These are phyloP conservation scores for Cupressus sempervirens DNA, from an alignment of 75 land plant genomes.

Conservation along the genomic window DNA sequence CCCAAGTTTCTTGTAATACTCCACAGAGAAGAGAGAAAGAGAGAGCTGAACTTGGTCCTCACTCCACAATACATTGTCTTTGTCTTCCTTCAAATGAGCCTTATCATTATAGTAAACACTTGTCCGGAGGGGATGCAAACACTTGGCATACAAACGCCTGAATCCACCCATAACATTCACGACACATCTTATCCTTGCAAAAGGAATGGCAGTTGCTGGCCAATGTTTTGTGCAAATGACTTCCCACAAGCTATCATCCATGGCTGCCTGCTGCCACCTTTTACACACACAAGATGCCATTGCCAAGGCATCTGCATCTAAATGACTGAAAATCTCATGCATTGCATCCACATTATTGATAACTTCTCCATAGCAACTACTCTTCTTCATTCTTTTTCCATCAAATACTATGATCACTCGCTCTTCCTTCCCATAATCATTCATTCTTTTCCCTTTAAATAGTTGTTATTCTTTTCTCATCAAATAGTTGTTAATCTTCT, in stretches of 20 bases:
- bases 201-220: background rate
- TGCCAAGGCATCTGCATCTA: background rate
- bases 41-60: slow-evolving; percentile 36
- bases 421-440: background rate
- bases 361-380: background rate
- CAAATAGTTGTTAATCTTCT: background rate
- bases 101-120: background rate
- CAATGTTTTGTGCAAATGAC: slow-evolving; percentile 1
- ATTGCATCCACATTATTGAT: background rate
- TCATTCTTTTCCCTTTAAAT: background rate
- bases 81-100: background rate
- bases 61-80: slow-evolving; percentile 18
- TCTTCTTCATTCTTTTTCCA: background rate
- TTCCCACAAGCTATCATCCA: slow-evolving; percentile 4
- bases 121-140: background rate
- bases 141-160: background rate
- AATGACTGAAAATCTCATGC: background rate
- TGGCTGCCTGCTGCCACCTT: slow-evolving; percentile 3
- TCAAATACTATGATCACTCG: background rate
- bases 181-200: background rate
- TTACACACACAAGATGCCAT: background rate
- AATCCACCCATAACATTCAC: slow-evolving; percentile 7
- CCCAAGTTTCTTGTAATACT: slow-evolving; percentile 31
- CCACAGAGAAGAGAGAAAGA: slow-evolving; percentile 37
- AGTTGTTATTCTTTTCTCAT: background rate